Conservation (phyloP, 345 rosid genomes). For the Bruguiera parviflora region DNA sequence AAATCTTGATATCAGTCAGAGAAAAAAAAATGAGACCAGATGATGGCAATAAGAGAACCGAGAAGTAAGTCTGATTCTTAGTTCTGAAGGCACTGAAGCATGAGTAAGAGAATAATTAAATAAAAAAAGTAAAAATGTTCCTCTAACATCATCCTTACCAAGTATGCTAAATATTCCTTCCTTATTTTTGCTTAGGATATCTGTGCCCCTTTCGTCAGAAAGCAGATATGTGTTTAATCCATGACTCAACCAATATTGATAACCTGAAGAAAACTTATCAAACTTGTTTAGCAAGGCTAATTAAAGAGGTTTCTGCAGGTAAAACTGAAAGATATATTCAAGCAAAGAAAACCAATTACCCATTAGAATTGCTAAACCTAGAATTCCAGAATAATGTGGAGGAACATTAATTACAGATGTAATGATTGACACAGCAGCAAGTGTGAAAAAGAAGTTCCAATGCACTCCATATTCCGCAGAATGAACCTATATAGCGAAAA, state of each 20-base stretch:
- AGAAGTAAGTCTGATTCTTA: no score
- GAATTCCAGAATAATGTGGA: slow-evolving; percentile 64
- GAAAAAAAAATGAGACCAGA: background rate
- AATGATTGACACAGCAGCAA: slow-evolving; percentile 71
- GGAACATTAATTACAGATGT: slow-evolving; percentile 58
- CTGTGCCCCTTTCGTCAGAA: slow-evolving; percentile 63
- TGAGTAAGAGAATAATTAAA: background rate
- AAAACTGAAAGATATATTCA: slow-evolving; percentile 3
- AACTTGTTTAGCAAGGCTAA: slow-evolving; percentile 1
- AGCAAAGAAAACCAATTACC: slow-evolving; percentile 36
- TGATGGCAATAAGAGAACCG: no score
- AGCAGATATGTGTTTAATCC: slow-evolving; percentile 72
- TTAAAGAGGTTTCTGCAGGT: slow-evolving; percentile 13
- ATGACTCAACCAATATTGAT: slow-evolving; percentile 59
- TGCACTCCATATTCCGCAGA: slow-evolving; percentile 84
- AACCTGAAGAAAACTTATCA: slow-evolving; percentile 48
- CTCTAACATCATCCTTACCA: slow-evolving; percentile 41
- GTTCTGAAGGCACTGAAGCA: background rate
- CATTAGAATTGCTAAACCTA: slow-evolving; percentile 57
- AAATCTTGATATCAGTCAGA: background rate
- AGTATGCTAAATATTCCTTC: slow-evolving; percentile 81
- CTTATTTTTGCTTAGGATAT: slow-evolving; percentile 75
- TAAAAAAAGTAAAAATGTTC: background rate
- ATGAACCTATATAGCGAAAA: slow-evolving; percentile 51
- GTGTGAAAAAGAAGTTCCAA: slow-evolving; percentile 96